A percentile compares a stretch with the other conserved stretches of the same genome.
phyloP scores from a whole-genome alignment of 108 stramenopile genomes.

The Nannochloropsis salina region DNA sequence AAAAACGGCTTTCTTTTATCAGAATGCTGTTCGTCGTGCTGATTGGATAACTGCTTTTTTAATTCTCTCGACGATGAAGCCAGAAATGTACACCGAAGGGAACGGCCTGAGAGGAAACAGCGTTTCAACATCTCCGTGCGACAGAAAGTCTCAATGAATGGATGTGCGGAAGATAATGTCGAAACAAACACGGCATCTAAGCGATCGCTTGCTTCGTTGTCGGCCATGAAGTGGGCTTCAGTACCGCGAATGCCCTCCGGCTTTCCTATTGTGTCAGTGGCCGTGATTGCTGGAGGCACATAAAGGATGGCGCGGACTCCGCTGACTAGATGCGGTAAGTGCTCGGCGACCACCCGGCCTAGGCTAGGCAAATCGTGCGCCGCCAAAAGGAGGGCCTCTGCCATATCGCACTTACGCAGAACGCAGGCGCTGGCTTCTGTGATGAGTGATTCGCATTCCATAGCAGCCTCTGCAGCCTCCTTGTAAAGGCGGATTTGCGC shows the following conservation, averaged over 20 bases:
- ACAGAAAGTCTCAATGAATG: neutral
- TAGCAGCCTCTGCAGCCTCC: neutral
- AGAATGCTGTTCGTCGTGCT: neutral
- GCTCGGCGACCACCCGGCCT: neutral
- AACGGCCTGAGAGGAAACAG: neutral
- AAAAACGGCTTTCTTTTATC: neutral
- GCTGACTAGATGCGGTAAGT: neutral
- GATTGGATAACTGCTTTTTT: neutral
- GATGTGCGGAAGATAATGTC: neutral
- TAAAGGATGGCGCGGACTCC: neutral
- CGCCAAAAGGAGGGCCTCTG: neutral
- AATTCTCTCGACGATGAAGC: neutral
- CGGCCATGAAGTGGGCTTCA: too few relatives aligned
- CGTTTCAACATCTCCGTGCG: constrained; percentile 5
- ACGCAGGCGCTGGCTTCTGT: neutral
- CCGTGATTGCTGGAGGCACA: neutral
- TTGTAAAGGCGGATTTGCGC: neutral
- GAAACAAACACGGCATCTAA: neutral
- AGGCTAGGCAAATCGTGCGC: constrained; percentile 16
- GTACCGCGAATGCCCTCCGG: neutral
- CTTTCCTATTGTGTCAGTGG: neutral
- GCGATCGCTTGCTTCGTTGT: neutral
- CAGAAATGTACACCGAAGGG: neutral
- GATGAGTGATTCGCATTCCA: neutral
- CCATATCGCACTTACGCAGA: neutral